Base-by-base conservation (phyloP, 2,329 filamentous ascomycete genomes). In the Pestalotiopsis sp. region DNA sequence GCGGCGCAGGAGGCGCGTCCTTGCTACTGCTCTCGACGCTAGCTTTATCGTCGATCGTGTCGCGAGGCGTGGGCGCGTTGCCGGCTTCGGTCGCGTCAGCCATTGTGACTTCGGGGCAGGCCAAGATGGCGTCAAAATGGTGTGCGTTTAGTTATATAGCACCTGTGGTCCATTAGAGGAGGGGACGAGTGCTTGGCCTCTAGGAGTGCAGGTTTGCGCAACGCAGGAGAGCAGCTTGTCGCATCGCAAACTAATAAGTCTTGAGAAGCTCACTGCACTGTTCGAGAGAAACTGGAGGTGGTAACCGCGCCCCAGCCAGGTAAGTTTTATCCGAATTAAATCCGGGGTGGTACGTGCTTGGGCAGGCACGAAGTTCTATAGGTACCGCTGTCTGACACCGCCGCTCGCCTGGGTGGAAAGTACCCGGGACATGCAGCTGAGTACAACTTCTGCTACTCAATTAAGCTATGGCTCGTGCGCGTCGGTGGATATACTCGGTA, bases 41-140 rank as follows among this genome's bases (percentile, higher is more conserved):
- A 36, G 59, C 59, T 72, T 82, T 84, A 17, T 84, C 84, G 74
- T 87, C 84, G 71, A 86, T 85, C 38, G 84, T 85, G 71, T 86
- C 84, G 77, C 81, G 84, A 76, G 85, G 83, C 71, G 84, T 81
- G 70, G 80, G 82, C 77, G 84, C 83, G 78, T 80, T 73, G 17
- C 69, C 80, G 71, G 74, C 75, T 71, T 79, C 77, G 74, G 77
- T 81, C 71, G 77, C 75, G 72, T 73, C 73, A 41, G 73, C 74
- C 74, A 76, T 77, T 65, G 65, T 66, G 62, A 64, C 38, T 36
- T 36, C 9, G 17, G 25, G 36, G 31, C 27, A n/a, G 59, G 25
- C n/a, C 31, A 36, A 36, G 17, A 36, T n/a, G 14, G 25, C 6
- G 27, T 61, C 59, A 61, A 38, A 61, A 61, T 38, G 59, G 59